These are phyloP conservation scores for Ogataea nitratoaversa DNA, from an alignment of 805 yeast genomes.

Conservation along the genomic window DNA sequence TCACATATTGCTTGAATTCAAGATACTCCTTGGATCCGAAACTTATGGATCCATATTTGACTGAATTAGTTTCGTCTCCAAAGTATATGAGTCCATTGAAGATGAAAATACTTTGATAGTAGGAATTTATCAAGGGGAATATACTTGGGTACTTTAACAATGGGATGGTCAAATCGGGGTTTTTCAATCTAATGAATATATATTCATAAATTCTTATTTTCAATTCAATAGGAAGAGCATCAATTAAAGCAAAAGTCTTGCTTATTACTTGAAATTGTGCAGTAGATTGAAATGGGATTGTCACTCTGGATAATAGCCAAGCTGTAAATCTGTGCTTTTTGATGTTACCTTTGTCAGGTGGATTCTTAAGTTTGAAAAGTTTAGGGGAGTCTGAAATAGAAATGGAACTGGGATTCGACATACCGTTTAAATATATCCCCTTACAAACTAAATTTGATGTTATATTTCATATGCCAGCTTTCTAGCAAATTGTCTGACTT, in stretches of 20 bases:
- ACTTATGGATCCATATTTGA: background rate
- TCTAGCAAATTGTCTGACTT: too few relatives aligned
- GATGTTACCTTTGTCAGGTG: too few relatives aligned
- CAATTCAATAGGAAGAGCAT: background rate
- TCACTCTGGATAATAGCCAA: too few relatives aligned
- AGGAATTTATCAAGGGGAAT: background rate
- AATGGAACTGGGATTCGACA: too few relatives aligned
- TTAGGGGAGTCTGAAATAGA: too few relatives aligned
- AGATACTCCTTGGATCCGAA: background rate
- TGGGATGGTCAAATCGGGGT: background rate
- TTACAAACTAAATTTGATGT: too few relatives aligned
- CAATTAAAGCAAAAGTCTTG: background rate
- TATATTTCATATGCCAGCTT: too few relatives aligned
- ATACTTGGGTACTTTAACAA: background rate
- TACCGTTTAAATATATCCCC: too few relatives aligned
- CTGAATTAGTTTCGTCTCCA: background rate
- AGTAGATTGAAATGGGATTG: background rate
- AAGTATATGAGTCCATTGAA: background rate
- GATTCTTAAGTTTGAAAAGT: too few relatives aligned
- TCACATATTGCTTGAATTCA: background rate
- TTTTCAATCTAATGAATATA: background rate
- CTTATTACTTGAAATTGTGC: too few relatives aligned
- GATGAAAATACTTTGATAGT: too few relatives aligned
- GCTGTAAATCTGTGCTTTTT: too few relatives aligned
- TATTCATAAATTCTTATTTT: background rate